Evolutionary conservation across 164 flowering plant species (phyloP).

Genomic region (Dillenia suffruticosa): DNA sequence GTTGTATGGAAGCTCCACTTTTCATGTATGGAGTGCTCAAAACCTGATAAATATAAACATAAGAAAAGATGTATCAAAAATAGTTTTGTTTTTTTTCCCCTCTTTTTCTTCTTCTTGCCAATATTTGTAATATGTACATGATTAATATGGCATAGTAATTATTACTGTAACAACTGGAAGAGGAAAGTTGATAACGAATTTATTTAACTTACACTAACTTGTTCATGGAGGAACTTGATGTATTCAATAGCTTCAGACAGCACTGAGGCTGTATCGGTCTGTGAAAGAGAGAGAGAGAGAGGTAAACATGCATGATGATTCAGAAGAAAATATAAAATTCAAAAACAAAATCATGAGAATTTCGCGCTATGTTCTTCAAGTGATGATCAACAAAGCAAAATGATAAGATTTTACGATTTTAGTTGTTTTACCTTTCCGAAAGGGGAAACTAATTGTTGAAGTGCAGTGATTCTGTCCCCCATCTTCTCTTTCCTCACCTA

Average conservation of each 20-base stretch:
- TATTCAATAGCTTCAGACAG: constrained; percentile 78
- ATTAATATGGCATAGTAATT: no score
- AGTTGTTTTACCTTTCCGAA: constrained; percentile 77
- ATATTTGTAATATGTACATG: no score
- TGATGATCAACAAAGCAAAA: no score
- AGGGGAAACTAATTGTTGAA: constrained; percentile 98
- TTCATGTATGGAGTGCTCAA: constrained; percentile 71
- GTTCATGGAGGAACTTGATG: constrained; percentile 82
- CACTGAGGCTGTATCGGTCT: constrained; percentile 65
- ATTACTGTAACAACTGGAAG: no score
- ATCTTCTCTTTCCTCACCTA: constrained; percentile 97
- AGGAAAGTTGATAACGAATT: background rate
- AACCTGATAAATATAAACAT: constrained; percentile 28
- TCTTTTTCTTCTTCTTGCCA: background rate
- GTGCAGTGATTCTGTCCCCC: constrained; percentile 99
- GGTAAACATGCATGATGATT: no score
- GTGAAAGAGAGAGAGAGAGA: constrained; percentile 5
- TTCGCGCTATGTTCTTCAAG: no score
- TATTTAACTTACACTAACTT: constrained; percentile 57
- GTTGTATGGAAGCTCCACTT: constrained; percentile 54
- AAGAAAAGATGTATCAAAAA: constrained; percentile 3
- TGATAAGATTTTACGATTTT: no score
- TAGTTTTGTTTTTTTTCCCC: background rate
- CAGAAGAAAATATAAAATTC: background rate
- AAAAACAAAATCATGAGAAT: background rate